A percentile compares a stretch with the other conserved stretches of the same genome.
Evolutionary conservation across 2,329 filamentous ascomycete genomes (phyloP).

Genomic region (Pseudogymnoascus verrucosus): DNA sequence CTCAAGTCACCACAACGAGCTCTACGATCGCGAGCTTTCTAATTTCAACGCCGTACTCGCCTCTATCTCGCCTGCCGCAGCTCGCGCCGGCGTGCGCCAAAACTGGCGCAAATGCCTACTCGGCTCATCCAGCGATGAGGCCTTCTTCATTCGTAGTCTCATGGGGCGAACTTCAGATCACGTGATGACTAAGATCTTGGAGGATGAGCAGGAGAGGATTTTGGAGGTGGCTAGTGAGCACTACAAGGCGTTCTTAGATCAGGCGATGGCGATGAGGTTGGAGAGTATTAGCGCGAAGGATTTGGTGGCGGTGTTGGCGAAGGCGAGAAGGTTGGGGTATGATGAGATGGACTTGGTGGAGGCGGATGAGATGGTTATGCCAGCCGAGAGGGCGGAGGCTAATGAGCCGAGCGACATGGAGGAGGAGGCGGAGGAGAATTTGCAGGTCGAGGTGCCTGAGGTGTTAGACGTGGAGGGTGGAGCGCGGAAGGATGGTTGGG

Average conservation of each 20-base stretch:
- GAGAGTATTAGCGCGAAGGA: not conserved
- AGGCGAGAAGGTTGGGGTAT: not conserved
- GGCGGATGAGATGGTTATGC: not conserved
- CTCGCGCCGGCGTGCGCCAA: not conserved
- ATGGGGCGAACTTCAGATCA: not conserved
- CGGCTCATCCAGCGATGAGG: not conserved
- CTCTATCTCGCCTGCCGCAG: not conserved
- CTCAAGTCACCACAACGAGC: not conserved
- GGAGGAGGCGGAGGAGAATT: not conserved
- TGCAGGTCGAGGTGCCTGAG: not conserved
- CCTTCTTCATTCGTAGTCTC: not conserved
- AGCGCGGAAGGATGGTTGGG: not conserved
- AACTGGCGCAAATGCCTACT: not conserved
- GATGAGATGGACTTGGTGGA: not conserved
- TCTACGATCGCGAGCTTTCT: not conserved
- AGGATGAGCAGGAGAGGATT: not conserved
- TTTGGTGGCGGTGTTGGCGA: not conserved
- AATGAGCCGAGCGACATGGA: not conserved
- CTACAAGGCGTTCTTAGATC: not conserved
- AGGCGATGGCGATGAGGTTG: not conserved
- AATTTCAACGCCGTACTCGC: constrained; percentile 3
- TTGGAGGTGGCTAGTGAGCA: not conserved
- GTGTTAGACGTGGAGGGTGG: not conserved
- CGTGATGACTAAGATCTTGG: not conserved
- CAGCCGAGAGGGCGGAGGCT: not conserved